phyloP scores from a whole-genome alignment of 1,139 yeast genomes.

The Candida freyschussii region DNA sequence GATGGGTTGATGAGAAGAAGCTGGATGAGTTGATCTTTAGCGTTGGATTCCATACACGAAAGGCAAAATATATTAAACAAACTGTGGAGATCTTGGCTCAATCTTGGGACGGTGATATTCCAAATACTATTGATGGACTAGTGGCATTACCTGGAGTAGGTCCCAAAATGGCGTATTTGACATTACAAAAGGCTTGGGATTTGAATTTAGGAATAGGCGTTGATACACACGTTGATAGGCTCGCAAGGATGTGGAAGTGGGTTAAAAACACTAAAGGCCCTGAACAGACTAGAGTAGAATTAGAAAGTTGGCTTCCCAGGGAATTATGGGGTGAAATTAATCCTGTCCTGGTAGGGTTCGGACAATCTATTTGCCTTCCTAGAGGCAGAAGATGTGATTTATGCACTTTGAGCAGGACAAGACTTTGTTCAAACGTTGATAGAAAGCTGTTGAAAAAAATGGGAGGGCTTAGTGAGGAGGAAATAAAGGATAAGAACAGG shows the following conservation, averaged over 20 bases:
- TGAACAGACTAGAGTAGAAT: constrained; percentile 63
- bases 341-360: constrained; percentile 87
- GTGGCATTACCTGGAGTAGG: constrained; percentile 86
- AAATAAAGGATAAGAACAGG: constrained; percentile 35
- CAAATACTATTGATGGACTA: constrained; percentile 61
- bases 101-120: constrained; percentile 61
- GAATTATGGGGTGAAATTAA: constrained; percentile 80
- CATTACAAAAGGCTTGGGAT: constrained; percentile 80
- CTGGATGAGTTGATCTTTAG: constrained; percentile 65
- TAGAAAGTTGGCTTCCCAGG: constrained; percentile 72
- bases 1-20: constrained; percentile 47
- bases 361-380: constrained; percentile 82
- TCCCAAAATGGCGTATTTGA: constrained; percentile 86
- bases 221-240: constrained; percentile 85
- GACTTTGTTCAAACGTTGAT: constrained; percentile 51
- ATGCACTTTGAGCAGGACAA: constrained; percentile 53
- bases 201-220: constrained; percentile 82
- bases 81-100: constrained; percentile 51
- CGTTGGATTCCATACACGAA: constrained; percentile 85
- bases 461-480: constrained; percentile 31
- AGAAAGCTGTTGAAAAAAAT: constrained; percentile 36
- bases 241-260: constrained; percentile 84
- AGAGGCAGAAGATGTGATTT: constrained; percentile 66
- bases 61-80: constrained; percentile 64
- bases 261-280: constrained; percentile 57